Evolutionary conservation across 2,329 filamentous ascomycete species (phyloP), one percentile per base, ranked within the genome.

Genomic region (Shiraia bambusicola): DNA sequence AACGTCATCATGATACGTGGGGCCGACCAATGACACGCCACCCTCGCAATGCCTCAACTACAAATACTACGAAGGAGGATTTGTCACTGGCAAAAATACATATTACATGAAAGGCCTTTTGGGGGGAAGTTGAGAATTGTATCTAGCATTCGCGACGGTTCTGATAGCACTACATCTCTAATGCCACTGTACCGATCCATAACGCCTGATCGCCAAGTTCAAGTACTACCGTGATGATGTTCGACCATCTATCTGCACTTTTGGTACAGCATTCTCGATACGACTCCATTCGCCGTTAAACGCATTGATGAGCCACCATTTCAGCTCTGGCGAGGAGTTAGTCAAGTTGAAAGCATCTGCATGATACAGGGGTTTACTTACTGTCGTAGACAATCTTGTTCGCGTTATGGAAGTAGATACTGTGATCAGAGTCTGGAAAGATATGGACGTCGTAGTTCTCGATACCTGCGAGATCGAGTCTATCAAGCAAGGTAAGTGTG

Each of bases 371-470:
- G 25, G 24, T 10, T 4, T 24, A 82, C 89, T 79, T 74, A 94
- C 89, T 94, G 55, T 95, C 87, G 64, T 93, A 97, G 6, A 98
- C 91, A 56, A 97, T 88, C 42, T 75, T 76, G 65, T 95, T 91
- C 19, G 88, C 94, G 65, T 91, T 91, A 66, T 98, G 92, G 65
- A 97, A 98, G 63, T 83, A 89, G 47, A 98, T 98, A 47, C 86
- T 82, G 69, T 98, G 93, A 71, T 98, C 90, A 39, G 88, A 94
- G 67, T 98, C 93, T 0, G 93, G 93, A 71, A 95, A 98, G 41
- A 97, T 83, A 67, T 97, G 92, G 10, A 98, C 83, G 63, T 98
- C 93, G 59, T 97, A 98, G 62, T 98, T 98, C 68, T 92, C 84
- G 3, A 96, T 81, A 10, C 82, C 81, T 1, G 77, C 84, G 37